Conservation (phyloP, 2,329 filamentous ascomycete species). For the Fusarium phyllophilum region DNA sequence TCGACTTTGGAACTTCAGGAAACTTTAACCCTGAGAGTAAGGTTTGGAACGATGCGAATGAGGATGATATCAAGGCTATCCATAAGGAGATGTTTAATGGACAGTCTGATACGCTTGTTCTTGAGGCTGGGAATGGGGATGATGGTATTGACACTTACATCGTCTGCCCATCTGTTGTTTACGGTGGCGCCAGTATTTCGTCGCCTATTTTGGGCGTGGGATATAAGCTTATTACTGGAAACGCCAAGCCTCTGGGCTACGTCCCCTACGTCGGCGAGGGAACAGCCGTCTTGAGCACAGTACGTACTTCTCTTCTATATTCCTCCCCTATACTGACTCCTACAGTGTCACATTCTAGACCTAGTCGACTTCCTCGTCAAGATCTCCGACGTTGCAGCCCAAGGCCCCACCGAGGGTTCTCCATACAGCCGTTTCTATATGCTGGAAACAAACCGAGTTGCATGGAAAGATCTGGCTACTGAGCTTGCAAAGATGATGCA, state of each 20-base stretch:
- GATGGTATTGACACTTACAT: not conserved
- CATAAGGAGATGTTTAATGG: slow-evolving; percentile 23
- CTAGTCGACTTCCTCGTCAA: slow-evolving; percentile 2
- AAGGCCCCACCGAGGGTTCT: not conserved
- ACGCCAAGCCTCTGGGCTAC: not conserved
- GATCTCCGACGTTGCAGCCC: not conserved
- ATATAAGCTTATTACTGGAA: not conserved
- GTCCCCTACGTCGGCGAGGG: slow-evolving; percentile 9
- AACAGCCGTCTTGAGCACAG: slow-evolving; percentile 1
- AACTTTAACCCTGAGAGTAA: slow-evolving; percentile 3
- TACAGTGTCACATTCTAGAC: not conserved
- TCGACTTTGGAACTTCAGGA: slow-evolving; percentile 10
- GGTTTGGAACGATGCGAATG: slow-evolving; percentile 12
- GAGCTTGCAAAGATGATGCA: slow-evolving; percentile 4
- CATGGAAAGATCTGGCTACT: slow-evolving; percentile 8
- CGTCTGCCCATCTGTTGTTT: not conserved
- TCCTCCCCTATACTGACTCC: not conserved
- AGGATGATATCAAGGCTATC: slow-evolving; percentile 6
- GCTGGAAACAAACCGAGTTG: not conserved
- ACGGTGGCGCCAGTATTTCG: not conserved
- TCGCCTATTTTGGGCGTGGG: not conserved
- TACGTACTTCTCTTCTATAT: not conserved
- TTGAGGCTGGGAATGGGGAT: slow-evolving; percentile 2
- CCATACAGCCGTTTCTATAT: slow-evolving; percentile 15
- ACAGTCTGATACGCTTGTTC: not conserved